Evolutionary conservation across 106 monocot species (phyloP), one percentile per base, ranked within the genome.

Genomic region (Phalaenopsis aphrodite): DNA sequence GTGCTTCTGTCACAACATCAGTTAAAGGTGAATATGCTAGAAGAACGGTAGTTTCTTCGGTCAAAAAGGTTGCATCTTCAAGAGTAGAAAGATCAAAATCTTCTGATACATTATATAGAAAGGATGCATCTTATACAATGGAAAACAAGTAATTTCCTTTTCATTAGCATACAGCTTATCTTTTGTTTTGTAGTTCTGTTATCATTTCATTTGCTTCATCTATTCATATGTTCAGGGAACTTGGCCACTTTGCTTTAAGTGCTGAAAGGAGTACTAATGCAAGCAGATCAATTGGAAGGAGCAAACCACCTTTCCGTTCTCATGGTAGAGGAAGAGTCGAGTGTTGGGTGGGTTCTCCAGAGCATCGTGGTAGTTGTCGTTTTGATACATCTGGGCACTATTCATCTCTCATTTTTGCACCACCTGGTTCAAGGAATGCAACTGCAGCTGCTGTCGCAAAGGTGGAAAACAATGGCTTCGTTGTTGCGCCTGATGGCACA

Each of bases 401-500:
- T 87, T 82, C 81, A 30, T 67, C 81, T 18, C 19, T 86, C 45
- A 80, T 77, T 49, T 91, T 80, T 75, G 55, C 80, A 42, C 86
- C 68, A 17, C 52, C 78, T 52, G 80, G 78, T 79, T 84, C 93
- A 43, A 90, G 85, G 24, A 90, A 94, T 85, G 96, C 94, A 66
- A 87, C 87, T 78, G 91, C 88, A 43, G 90, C 89, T 84, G 86
- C 92, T 72, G 78, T 89, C 78, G 94, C 93, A 56, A 94, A 97
- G 78, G 83, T 92, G 46, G 87, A 94, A 77, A 90, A 89, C 85
- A 90, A 87, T 87, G 94, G 92, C 21, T 94, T 94, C 85, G 87
- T 89, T 79, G 94, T 92, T 73, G 89, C 90, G 65, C 90, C 90
- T 71, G 97, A 97, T 89, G 97, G 92, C 39, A 97, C 97, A 38